Evolutionary conservation across 768 basidiomycete species (phyloP), one percentile per base, ranked within the genome.

Genomic region (Brasilioporus rufonigricans): DNA sequence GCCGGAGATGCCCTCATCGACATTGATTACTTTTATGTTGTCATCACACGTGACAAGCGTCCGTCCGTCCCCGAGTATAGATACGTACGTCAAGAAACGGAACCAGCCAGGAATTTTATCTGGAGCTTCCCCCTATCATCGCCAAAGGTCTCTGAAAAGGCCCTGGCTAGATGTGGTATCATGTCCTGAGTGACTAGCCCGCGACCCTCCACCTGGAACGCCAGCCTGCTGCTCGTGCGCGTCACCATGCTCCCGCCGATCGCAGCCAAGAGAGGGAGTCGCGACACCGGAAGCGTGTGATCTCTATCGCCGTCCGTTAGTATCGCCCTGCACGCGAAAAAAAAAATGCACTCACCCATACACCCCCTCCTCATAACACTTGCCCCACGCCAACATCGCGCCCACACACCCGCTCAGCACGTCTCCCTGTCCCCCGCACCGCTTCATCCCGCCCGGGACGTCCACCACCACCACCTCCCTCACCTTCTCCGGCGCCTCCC

Each of bases 391-490:
- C 61, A 98, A 76, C 68, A 97, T 83, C 2, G 93, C 83, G 0
- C 94, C 97, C 11, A 93, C 87, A 41, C 81, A 78, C 13, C 97
- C 97, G 62, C 87, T 89, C 52, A 98, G 70, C 35, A 99, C 85
- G 71, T 99, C 97, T 0, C 97, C 97, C 69, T 98, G 97, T 1
- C 97, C 97, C 13, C 97, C 96, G 63, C 93, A 95, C 52, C 97
- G 77, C 74, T 96, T 96, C 62, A 91, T 61, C 2, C 96, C 94
- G 2, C 97, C 97, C 50, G 82, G 73, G 0, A 78, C 73, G 58
- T 89, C 85, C 27, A 89, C 84, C 49, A 80, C 77, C 4, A 93
- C 71, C 4, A 82, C 80, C 63, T 88, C 85, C 53, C 77, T 75
- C 36, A 79, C 76, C 36, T 75, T 77, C 57, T 83, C 81, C 50